phyloP scores from a whole-genome alignment of 768 basidiomycete genomes.

The Candolleomyces efflorescens region DNA sequence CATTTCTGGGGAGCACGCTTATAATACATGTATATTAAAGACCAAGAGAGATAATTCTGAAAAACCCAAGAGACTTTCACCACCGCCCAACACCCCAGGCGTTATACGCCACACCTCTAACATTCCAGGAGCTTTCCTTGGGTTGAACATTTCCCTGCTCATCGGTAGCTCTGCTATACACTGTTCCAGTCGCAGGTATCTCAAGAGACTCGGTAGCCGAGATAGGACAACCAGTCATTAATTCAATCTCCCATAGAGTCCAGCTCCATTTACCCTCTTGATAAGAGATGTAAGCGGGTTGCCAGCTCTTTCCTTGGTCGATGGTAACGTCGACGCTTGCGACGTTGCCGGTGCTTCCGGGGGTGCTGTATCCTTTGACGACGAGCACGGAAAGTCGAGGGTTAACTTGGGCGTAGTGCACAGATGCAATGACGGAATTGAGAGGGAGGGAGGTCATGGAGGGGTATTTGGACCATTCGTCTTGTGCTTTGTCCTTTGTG shows the following conservation, averaged over 20 bases:
- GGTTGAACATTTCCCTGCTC: slow-evolving; percentile 44
- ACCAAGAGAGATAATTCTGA: no score
- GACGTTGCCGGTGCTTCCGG: slow-evolving; percentile 42
- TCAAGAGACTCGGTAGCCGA: not conserved
- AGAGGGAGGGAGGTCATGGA: slow-evolving; percentile 55
- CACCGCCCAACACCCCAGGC: slow-evolving; percentile 44
- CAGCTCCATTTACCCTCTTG: slow-evolving; percentile 69
- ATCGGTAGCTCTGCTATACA: slow-evolving; percentile 52
- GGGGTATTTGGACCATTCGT: slow-evolving; percentile 52
- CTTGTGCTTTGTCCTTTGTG: slow-evolving; percentile 38
- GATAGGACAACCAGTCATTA: no score
- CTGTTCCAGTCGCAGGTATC: slow-evolving; percentile 33
- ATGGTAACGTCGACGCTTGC: slow-evolving; percentile 45
- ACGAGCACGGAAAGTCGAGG: slow-evolving; percentile 23
- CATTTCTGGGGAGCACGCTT: no score
- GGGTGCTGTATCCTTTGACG: slow-evolving; percentile 56
- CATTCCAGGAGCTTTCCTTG: slow-evolving; percentile 53
- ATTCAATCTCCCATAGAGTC: slow-evolving; percentile 62
- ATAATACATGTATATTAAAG: no score
- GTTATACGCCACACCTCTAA: slow-evolving; percentile 60
- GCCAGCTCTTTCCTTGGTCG: slow-evolving; percentile 52
- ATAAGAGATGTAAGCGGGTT: slow-evolving; percentile 47
- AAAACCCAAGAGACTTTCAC: slow-evolving; percentile 22
- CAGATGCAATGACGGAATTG: slow-evolving; percentile 56
- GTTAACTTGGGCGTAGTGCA: slow-evolving; percentile 15